phyloP scores from a whole-genome alignment of 2,329 filamentous ascomycete species.

The Knoxdaviesia proteae region DNA sequence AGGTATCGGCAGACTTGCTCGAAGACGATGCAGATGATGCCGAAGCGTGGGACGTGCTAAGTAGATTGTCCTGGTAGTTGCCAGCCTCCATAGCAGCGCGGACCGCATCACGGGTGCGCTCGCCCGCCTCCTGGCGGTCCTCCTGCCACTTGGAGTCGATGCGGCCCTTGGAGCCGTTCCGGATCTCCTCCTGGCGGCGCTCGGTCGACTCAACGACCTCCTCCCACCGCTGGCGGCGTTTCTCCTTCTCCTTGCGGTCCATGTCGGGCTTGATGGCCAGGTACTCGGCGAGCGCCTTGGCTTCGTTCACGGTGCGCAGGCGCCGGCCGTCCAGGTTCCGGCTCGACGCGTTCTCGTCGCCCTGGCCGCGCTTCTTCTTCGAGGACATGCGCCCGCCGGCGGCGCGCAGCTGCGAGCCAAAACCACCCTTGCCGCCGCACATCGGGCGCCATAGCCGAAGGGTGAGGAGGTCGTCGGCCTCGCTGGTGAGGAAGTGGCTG shows the following conservation, averaged over 20 bases:
- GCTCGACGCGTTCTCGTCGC: conserved; percentile 73
- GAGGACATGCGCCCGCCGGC: conserved; percentile 96
- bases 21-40: conserved; percentile 10
- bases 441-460: conserved; percentile 62
- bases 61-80: conserved; percentile 37
- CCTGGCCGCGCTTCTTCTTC: conserved; percentile 66
- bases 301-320: conserved; percentile 79
- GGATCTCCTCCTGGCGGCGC: conserved; percentile 62
- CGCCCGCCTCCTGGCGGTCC: conserved; percentile 73
- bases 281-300: conserved; percentile 87
- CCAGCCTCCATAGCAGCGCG: conserved; percentile 47
- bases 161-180: conserved; percentile 46
- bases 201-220: conserved; percentile 73
- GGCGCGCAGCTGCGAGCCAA: conserved; percentile 88
- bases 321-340: conserved; percentile 83
- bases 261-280: conserved; percentile 91
- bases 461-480: conserved; percentile 50
- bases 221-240: conserved; percentile 66
- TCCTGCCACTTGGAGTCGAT: conserved; percentile 89
- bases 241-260: conserved; percentile 84
- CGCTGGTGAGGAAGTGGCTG: conserved; percentile 35
- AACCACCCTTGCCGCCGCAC: conserved; percentile 90
- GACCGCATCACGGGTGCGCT: conserved; percentile 62
- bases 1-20: conserved; percentile 9
- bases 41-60: conserved; percentile 29